Conservation (phyloP, 768 basidiomycete species). For the Pluteus cervinus region DNA sequence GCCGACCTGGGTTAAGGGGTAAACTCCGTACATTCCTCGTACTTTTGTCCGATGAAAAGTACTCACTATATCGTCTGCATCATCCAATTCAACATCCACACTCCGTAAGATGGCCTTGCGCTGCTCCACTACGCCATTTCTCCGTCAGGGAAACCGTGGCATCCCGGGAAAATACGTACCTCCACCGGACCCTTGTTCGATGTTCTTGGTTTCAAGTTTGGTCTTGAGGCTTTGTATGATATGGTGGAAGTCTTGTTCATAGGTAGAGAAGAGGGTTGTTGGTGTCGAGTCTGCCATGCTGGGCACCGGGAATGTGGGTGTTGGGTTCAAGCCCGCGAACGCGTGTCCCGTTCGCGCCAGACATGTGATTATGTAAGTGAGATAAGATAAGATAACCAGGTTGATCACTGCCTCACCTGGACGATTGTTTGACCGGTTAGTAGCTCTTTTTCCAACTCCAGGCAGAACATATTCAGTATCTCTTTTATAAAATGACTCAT, state of each 20-base stretch:
- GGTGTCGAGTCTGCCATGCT: constrained; percentile 74
- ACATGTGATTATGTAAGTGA: too few relatives aligned
- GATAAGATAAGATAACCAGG: too few relatives aligned
- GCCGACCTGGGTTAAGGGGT: constrained; percentile 52
- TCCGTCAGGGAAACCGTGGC: neutral
- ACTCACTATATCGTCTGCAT: constrained; percentile 89
- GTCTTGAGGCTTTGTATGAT: constrained; percentile 59
- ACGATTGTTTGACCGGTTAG: too few relatives aligned
- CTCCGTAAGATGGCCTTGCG: constrained; percentile 73
- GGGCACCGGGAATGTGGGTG: too few relatives aligned
- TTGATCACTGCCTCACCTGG: too few relatives aligned
- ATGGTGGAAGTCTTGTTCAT: constrained; percentile 80
- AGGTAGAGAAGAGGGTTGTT: constrained; percentile 66
- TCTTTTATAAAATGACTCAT: too few relatives aligned
- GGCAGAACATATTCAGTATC: too few relatives aligned
- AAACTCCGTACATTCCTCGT: neutral
- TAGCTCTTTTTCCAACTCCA: too few relatives aligned
- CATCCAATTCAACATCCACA: constrained; percentile 87
- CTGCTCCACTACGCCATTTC: constrained; percentile 49
- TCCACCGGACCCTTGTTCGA: constrained; percentile 56
- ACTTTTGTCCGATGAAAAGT: neutral
- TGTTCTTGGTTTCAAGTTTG: constrained; percentile 78
- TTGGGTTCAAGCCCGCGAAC: too few relatives aligned
- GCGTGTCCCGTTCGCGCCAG: too few relatives aligned
- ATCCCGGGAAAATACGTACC: constrained; percentile 37